Evolutionary conservation across 108 stramenopile genomes (phyloP), one percentile per base, ranked within the genome.

Genomic region (Chaetoceros tenuissimus): DNA sequence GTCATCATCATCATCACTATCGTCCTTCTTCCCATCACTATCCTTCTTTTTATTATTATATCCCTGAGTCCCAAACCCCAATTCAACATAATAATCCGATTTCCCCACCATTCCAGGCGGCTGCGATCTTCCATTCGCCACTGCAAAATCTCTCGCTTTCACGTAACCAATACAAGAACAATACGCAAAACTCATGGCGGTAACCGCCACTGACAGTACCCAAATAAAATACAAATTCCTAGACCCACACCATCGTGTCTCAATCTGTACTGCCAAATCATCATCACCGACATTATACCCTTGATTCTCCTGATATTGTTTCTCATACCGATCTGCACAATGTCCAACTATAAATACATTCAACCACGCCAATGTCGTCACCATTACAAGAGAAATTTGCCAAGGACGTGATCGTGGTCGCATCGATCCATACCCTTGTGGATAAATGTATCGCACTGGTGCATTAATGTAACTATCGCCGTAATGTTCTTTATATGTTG

Each of bases 161-260:
- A 92, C 83, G 60, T 92, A 92, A 8, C 90, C 90, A 70, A 92
- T 92, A 61, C 87, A 73, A 31, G 76, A 60, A 47, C 85, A 87
- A 58, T 92, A 92, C 48, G 84, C 82, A 47, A 80, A 59, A 2
- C 75, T 67, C 57, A 87, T 51, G 21, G 82, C 82, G 0, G 90
- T 87, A 51, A 92, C 82, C 40, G 73, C 69, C 68, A 92, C 83
- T 46, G 67, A 72, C 2, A 83, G 29, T 24, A 85, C 73, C 90
- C 90, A 92, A 71, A 84, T 75, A 55, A 77, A 60, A 55, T 92
- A 87, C 2, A 92, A 28, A 13, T 70, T 53, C 27, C 74, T 69
- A 16, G 67, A 69, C 3, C 86, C 90, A 52, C 90, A 92, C 90
- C 90, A 92, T 72, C 83, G 59, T 5, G 71, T 71, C 45, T 91